Percentiles rank a stretch among this genome's conserved stretches.
Evolutionary conservation across 805 yeast species (phyloP).

Genomic region (Tetrapisispora nanseiensis): DNA sequence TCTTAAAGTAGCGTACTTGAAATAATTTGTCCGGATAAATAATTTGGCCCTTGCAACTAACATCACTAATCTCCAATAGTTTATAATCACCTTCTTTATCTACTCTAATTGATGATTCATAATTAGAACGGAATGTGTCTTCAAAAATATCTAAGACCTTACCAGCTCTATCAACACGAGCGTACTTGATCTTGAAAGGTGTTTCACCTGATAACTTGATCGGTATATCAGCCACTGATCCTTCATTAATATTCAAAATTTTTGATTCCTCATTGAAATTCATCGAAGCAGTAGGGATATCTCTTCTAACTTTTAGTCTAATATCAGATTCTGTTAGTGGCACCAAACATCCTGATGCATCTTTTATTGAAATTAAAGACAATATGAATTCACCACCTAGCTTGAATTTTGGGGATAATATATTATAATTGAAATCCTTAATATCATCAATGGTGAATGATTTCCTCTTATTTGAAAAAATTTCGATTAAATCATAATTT

Average conservation of each 20-base stretch:
- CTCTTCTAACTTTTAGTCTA: conserved; percentile 56
- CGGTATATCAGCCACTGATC: conserved; percentile 51
- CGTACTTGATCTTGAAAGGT: conserved; percentile 37
- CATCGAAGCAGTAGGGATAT: conserved; percentile 51
- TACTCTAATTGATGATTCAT: conserved; percentile 31
- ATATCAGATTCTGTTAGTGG: conserved; percentile 55
- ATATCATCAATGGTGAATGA: conserved; percentile 37
- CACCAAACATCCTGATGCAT: conserved; percentile 73
- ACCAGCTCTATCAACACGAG: conserved; percentile 25
- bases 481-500: conserved; percentile 57
- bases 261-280: conserved; percentile 23
- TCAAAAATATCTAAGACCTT: conserved; percentile 18
- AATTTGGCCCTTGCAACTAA: conserved; percentile 42
- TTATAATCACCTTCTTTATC: conserved; percentile 40
- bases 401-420: conserved; percentile 46
- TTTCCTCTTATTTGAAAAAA: conserved; percentile 38
- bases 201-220: conserved; percentile 47
- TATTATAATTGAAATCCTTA: conserved; percentile 27
- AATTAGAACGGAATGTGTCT: conserved; percentile 16
- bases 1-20: conserved; percentile 35
- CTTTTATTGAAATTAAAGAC: conserved; percentile 54
- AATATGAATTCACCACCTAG: conserved; percentile 69
- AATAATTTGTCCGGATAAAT: conserved; percentile 27
- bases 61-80: conserved; percentile 38
- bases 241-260: conserved; percentile 48